Evolutionary conservation across 116 monocot species (phyloP).

Genomic region (Papilionanthe hybrid): DNA sequence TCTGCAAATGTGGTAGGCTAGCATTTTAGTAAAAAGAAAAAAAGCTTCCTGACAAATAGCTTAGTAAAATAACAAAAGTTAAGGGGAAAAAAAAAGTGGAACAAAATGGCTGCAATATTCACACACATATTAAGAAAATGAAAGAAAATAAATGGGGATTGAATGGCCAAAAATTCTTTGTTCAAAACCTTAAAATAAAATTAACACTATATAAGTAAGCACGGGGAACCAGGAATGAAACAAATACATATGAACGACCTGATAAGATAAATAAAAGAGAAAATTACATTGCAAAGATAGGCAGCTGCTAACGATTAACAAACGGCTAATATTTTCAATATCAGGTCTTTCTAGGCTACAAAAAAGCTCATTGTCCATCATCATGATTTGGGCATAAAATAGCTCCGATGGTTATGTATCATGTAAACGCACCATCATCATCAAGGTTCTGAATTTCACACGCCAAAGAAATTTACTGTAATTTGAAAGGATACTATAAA

Average conservation of each 20-base stretch:
- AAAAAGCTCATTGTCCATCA: too few relatives aligned
- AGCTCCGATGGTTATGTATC: too few relatives aligned
- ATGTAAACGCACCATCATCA: too few relatives aligned
- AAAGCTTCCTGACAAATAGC: neutral
- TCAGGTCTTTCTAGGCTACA: too few relatives aligned
- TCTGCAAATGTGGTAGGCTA: constrained; percentile 1
- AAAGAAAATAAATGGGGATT: neutral
- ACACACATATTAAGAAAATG: neutral
- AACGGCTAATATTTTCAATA: neutral
- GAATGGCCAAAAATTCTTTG: neutral
- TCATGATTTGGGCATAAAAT: too few relatives aligned
- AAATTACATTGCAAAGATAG: neutral
- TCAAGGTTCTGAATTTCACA: too few relatives aligned
- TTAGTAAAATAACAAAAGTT: neutral
- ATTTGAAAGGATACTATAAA: too few relatives aligned
- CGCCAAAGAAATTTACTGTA: too few relatives aligned
- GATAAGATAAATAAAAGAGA: neutral
- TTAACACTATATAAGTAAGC: neutral
- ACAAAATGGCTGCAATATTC: neutral
- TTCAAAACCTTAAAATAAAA: neutral
- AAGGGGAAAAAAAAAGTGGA: neutral
- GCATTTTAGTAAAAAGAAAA: neutral
- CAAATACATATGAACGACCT: neutral
- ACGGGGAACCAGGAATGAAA: neutral
- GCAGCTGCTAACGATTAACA: neutral